Percentiles rank a stretch among this genome's conserved stretches.
These are phyloP conservation scores for Hypoxylon sp. DNA, from an alignment of 2,329 filamentous ascomycete species.

Conservation along the genomic window DNA sequence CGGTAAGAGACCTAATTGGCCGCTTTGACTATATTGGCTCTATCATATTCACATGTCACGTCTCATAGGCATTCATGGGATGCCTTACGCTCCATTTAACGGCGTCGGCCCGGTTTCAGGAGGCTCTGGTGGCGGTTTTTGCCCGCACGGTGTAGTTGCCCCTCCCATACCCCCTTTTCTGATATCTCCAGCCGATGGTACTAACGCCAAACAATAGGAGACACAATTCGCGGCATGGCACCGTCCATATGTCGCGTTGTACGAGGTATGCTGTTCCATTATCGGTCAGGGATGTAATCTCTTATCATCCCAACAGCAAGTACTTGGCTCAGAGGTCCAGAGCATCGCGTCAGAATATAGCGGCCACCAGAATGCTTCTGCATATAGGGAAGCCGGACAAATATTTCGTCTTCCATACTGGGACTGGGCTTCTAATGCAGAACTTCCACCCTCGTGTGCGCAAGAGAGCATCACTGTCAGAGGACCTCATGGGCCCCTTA, in stretches of 20 bases:
- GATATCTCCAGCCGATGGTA: neutral
- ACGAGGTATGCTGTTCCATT: conserved; percentile 61
- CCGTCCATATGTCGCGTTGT: conserved; percentile 68
- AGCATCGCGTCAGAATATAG: conserved; percentile 63
- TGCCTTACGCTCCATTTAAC: conserved; percentile 61
- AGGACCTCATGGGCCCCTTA: conserved; percentile 58
- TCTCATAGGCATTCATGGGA: conserved; percentile 50
- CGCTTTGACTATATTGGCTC: neutral
- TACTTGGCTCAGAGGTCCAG: conserved; percentile 63
- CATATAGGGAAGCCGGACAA: conserved; percentile 63
- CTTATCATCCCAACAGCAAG: conserved; percentile 61
- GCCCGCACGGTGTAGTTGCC: conserved; percentile 58
- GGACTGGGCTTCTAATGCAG: conserved; percentile 65
- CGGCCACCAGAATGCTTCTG: conserved; percentile 47
- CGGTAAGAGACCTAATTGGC: conserved; percentile 54
- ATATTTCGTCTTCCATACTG: conserved; percentile 66
- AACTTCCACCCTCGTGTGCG: conserved; percentile 61
- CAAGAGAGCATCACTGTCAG: conserved; percentile 57
- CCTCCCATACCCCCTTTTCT: conserved; percentile 41
- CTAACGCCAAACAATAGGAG: conserved; percentile 54
- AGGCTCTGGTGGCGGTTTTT: conserved; percentile 46
- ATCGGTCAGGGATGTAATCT: neutral
- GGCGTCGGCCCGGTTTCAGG: conserved; percentile 56
- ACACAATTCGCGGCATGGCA: conserved; percentile 69
- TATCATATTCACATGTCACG: conserved; percentile 10